Evolutionary conservation across 805 yeast species (phyloP).

Genomic region (Wickerhamiella nectarea): DNA sequence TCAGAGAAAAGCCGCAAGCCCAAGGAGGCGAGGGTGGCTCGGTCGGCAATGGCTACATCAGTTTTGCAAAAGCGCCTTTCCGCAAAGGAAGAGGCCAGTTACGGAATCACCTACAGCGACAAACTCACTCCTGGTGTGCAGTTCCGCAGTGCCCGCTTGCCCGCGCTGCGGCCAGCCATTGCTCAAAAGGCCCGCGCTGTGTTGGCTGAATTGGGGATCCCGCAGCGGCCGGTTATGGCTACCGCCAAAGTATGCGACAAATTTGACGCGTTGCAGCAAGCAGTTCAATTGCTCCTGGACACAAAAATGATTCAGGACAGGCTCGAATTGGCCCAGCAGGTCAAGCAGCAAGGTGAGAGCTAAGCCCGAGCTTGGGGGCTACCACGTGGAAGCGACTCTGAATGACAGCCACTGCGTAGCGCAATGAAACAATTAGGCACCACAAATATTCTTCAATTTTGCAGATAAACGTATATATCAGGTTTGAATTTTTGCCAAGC

Average conservation of each 20-base stretch:
- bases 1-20: slow-evolving; percentile 39
- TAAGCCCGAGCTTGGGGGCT: no score
- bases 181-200: slow-evolving; percentile 48
- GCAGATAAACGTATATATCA: no score
- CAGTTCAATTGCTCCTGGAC: slow-evolving; percentile 61
- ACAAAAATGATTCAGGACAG: slow-evolving; percentile 79
- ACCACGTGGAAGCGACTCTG: no score
- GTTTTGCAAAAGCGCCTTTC: slow-evolving; percentile 43
- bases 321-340: slow-evolving; percentile 59
- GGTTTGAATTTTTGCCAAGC: no score
- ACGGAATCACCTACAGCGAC: slow-evolving; percentile 66
- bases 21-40: slow-evolving; percentile 9
- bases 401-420: no score
- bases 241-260: slow-evolving; percentile 62
- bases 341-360: slow-evolving; percentile 21
- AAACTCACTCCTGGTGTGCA: slow-evolving; percentile 55
- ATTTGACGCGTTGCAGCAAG: slow-evolving; percentile 60
- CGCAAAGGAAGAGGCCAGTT: slow-evolving; percentile 66
- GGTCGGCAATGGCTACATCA: slow-evolving; percentile 19
- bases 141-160: slow-evolving; percentile 63
- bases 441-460: not conserved
- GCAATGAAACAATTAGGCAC: no score
- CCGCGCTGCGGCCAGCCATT: slow-evolving; percentile 64
- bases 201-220: slow-evolving; percentile 65
- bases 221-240: slow-evolving; percentile 77